phyloP scores from a whole-genome alignment of 208 protist species.

The Zelonia costaricensis region DNA sequence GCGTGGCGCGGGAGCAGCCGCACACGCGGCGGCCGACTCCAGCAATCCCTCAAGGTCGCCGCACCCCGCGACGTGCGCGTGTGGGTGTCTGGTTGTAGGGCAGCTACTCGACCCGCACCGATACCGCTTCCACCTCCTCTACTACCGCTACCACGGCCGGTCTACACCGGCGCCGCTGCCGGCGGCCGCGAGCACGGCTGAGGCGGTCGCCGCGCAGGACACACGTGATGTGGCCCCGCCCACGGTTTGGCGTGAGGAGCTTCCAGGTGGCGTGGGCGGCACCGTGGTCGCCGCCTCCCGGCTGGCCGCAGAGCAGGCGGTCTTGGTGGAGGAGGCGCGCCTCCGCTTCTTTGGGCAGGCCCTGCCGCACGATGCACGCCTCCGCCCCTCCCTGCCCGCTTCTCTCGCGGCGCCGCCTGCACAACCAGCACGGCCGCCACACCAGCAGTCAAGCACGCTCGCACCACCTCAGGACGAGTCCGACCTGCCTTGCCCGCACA shows the following conservation, averaged over 20 bases:
- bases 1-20: background rate
- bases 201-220: too few relatives aligned
- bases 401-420: too few relatives aligned
- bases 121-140: slow-evolving; percentile 17
- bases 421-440: too few relatives aligned
- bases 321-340: background rate
- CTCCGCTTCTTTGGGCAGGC: background rate
- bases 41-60: too few relatives aligned
- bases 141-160: slow-evolving; percentile 12
- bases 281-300: too few relatives aligned
- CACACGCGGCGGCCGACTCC: too few relatives aligned
- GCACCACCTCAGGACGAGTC: background rate
- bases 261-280: too few relatives aligned
- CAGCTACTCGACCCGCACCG: slow-evolving; percentile 11
- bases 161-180: background rate
- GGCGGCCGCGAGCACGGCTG: background rate
- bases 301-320: background rate
- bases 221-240: too few relatives aligned
- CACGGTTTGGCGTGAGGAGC: too few relatives aligned
- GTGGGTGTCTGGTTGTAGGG: slow-evolving; percentile 21
- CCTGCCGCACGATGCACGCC: too few relatives aligned
- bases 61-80: slow-evolving; percentile 13
- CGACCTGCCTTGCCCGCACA: background rate
- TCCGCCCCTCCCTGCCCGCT: too few relatives aligned
- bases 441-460: too few relatives aligned